These are phyloP conservation scores for Emericellopsis cladophorae DNA, from an alignment of 2,329 filamentous ascomycete genomes.

Conservation along the genomic window DNA sequence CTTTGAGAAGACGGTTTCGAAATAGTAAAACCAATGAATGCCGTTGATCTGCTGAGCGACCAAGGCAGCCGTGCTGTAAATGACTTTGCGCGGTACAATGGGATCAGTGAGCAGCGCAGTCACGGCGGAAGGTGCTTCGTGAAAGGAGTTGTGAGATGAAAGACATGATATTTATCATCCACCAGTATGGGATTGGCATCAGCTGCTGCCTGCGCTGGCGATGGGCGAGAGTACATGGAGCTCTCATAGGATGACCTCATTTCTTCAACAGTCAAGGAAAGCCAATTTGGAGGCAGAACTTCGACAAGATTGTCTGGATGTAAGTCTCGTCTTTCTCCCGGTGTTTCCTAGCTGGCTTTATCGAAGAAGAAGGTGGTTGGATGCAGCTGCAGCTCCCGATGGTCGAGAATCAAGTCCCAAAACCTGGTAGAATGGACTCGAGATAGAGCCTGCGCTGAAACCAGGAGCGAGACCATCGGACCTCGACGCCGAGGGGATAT, in stretches of 20 bases:
- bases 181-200: conserved; percentile 22
- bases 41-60: conserved; percentile 35
- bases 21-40: conserved; percentile 32
- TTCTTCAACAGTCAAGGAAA: no score
- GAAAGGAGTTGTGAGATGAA: conserved; percentile 17
- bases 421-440: conserved; percentile 15
- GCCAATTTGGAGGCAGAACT: conserved; percentile 7
- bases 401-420: conserved; percentile 15
- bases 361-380: no score
- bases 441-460: conserved; percentile 9
- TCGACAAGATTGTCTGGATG: conserved; percentile 20
- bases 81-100: conserved; percentile 30
- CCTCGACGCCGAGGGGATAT: conserved; percentile 18
- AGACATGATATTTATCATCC: conserved; percentile 21
- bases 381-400: no score
- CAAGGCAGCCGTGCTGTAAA: conserved; percentile 29
- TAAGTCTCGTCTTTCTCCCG: conserved; percentile 3
- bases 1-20: conserved; percentile 27
- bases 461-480: conserved; percentile 8
- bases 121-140: conserved; percentile 19
- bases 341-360: no score
- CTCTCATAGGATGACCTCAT: conserved; percentile 8
- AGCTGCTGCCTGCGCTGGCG: conserved; percentile 15
- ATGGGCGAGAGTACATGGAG: conserved; percentile 13
- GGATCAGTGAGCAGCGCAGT: conserved; percentile 25